phyloP scores from a whole-genome alignment of 805 yeast species.

The Maudiozyma barnettii region DNA sequence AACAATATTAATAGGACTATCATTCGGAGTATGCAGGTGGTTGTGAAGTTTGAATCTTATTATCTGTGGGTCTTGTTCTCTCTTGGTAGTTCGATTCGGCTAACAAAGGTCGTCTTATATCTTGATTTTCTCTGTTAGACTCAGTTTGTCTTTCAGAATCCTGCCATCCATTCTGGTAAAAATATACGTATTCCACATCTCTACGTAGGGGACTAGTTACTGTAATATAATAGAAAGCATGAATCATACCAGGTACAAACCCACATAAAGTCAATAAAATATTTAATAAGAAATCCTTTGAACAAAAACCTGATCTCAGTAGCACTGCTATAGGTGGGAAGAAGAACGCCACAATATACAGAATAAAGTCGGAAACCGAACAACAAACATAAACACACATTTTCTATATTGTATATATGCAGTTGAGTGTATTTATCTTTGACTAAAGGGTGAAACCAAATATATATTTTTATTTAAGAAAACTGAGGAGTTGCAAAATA shows the following conservation, averaged over 20 bases:
- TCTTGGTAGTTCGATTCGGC: neutral
- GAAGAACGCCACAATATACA: conserved; percentile 50
- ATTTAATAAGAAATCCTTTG: conserved; percentile 49
- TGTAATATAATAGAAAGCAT: conserved; percentile 45
- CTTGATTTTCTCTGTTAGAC: neutral
- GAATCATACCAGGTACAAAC: conserved; percentile 65
- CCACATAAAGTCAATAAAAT: conserved; percentile 61
- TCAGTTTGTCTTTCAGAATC: conserved; percentile 19
- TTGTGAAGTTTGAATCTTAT: neutral
- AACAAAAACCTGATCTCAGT: conserved; percentile 52
- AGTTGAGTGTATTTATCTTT: too few species aligned
- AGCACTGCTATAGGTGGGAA: conserved; percentile 71
- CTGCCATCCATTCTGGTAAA: conserved; percentile 28
- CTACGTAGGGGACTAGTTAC: conserved; percentile 25
- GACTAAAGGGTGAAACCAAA: too few species aligned
- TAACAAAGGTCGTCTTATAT: neutral
- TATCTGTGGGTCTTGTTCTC: conserved; percentile 3
- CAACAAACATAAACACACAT: conserved; percentile 18
- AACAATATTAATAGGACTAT: neutral
- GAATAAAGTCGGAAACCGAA: conserved; percentile 40
- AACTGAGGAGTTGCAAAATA: too few species aligned
- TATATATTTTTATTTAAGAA: too few species aligned
- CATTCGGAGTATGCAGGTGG: neutral
- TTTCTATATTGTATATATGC: too few species aligned
- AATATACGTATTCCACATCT: conserved; percentile 16